phyloP scores from a whole-genome alignment of 441 rosid genomes.

The Erysimum cheiri region DNA sequence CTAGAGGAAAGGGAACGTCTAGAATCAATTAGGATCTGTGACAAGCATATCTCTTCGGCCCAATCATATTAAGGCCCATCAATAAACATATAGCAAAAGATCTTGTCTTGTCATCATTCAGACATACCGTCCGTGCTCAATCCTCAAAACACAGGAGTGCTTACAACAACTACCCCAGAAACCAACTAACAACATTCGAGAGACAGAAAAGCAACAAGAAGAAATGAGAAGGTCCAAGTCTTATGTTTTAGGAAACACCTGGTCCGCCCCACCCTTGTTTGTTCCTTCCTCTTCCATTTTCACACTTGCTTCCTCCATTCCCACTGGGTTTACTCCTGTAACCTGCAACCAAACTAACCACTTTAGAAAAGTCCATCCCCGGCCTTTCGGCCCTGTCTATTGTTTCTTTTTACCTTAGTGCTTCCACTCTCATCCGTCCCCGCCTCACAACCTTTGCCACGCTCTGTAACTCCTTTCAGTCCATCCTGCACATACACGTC shows the following conservation, averaged over 20 bases:
- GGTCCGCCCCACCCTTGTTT: slow-evolving; percentile 54
- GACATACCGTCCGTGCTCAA: slow-evolving; percentile 24
- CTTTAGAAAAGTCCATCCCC: slow-evolving; percentile 15
- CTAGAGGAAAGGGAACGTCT: no score
- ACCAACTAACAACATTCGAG: background rate
- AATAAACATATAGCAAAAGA: slow-evolving; percentile 7
- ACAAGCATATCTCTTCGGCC: background rate
- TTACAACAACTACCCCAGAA: background rate
- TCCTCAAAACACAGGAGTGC: slow-evolving; percentile 13
- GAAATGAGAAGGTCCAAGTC: slow-evolving; percentile 21
- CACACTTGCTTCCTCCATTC: slow-evolving; percentile 62
- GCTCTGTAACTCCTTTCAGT: slow-evolving; percentile 56
- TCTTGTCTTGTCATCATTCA: slow-evolving; percentile 12
- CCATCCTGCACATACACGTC: slow-evolving; percentile 56
- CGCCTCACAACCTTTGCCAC: slow-evolving; percentile 58
- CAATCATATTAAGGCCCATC: slow-evolving; percentile 8
- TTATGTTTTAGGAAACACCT: slow-evolving; percentile 52
- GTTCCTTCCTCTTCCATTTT: slow-evolving; percentile 64
- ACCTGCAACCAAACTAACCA: slow-evolving; percentile 52
- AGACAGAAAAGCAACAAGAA: slow-evolving; percentile 20
- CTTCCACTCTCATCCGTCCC: slow-evolving; percentile 57
- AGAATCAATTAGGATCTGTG: background rate
- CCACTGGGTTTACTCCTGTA: slow-evolving; percentile 57
- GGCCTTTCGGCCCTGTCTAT: background rate
- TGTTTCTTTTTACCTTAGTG: slow-evolving; percentile 52